Evolutionary conservation across 768 basidiomycete genomes (phyloP).

Genomic region (Collybia sordida): DNA sequence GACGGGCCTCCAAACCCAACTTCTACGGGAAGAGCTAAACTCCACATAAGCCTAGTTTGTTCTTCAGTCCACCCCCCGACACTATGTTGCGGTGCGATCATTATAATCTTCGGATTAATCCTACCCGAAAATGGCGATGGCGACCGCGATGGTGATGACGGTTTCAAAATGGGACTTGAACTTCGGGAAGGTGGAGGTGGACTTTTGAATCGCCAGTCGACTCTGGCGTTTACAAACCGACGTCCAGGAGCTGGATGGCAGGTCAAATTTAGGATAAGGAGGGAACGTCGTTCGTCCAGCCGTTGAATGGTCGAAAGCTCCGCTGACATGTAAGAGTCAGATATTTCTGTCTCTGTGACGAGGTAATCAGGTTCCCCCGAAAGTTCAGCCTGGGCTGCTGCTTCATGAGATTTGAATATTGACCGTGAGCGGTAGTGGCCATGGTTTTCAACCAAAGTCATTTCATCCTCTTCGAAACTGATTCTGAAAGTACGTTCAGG

Average conservation of each 20-base stretch:
- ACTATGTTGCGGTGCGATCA: conserved; percentile 18
- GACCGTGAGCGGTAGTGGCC: conserved; percentile 12
- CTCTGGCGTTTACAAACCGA: conserved; percentile 15
- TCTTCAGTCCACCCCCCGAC: conserved; percentile 23
- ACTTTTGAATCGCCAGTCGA: conserved; percentile 13
- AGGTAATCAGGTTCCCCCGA: conserved; percentile 10
- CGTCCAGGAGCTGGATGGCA: conserved; percentile 19
- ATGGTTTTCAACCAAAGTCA: conserved; percentile 4
- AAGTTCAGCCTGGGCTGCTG: not conserved
- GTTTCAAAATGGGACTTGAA: not conserved
- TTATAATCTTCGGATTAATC: conserved; percentile 9
- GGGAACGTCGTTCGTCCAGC: conserved; percentile 14
- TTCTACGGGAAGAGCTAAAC: conserved; percentile 9
- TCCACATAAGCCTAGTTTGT: conserved; percentile 19
- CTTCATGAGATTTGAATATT: conserved; percentile 5
- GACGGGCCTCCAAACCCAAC: conserved; percentile 10
- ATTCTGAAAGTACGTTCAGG: conserved; percentile 10
- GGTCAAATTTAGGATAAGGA: conserved; percentile 15
- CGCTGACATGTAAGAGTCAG: conserved; percentile 19
- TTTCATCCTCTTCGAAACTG: conserved; percentile 17
- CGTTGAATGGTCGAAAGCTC: conserved; percentile 18
- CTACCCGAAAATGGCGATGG: not conserved
- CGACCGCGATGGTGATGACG: not conserved
- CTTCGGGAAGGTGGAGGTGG: not conserved
- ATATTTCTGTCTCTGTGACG: conserved; percentile 19